phyloP scores from a whole-genome alignment of 2,329 filamentous ascomycete genomes.

The Penicillium sp. region DNA sequence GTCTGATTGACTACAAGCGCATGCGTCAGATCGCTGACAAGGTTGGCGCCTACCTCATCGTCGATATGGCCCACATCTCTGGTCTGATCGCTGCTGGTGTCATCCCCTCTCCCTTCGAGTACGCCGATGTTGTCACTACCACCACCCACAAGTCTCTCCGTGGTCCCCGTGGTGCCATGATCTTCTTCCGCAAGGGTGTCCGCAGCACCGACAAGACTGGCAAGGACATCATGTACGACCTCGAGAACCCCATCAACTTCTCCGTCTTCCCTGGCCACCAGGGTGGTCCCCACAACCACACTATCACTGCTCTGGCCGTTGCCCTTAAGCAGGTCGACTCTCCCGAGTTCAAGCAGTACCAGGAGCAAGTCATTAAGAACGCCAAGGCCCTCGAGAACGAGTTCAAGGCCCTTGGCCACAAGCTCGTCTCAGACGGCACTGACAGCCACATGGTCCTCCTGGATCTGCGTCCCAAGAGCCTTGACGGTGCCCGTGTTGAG shows the following conservation, averaged over 20 bases:
- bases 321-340: slow-evolving; percentile 91
- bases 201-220: slow-evolving; percentile 85
- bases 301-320: slow-evolving; percentile 92
- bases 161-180: slow-evolving; percentile 93
- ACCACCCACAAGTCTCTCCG: slow-evolving; percentile 98
- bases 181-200: slow-evolving; percentile 96
- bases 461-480: slow-evolving; percentile 83
- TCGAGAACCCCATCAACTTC: slow-evolving; percentile 90
- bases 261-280: slow-evolving; percentile 99
- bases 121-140: slow-evolving; percentile 93
- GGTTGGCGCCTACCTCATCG: slow-evolving; percentile 86
- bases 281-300: slow-evolving; percentile 98
- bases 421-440: slow-evolving; percentile 89
- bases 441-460: slow-evolving; percentile 96
- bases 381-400: slow-evolving; percentile 84
- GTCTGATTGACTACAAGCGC: slow-evolving; percentile 90
- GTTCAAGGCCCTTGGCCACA: slow-evolving; percentile 72
- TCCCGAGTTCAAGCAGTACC: slow-evolving; percentile 89
- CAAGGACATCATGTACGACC: slow-evolving; percentile 82
- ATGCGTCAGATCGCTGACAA: slow-evolving; percentile 92
- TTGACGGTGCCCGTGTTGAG: slow-evolving; percentile 93
- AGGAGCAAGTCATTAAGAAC: slow-evolving; percentile 86
- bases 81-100: slow-evolving; percentile 91
- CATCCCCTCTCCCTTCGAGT: slow-evolving; percentile 84
- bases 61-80: slow-evolving; percentile 97